These are phyloP conservation scores for Kalmusia sp. DNA, from an alignment of 2,329 filamentous ascomycete genomes.

Conservation along the genomic window DNA sequence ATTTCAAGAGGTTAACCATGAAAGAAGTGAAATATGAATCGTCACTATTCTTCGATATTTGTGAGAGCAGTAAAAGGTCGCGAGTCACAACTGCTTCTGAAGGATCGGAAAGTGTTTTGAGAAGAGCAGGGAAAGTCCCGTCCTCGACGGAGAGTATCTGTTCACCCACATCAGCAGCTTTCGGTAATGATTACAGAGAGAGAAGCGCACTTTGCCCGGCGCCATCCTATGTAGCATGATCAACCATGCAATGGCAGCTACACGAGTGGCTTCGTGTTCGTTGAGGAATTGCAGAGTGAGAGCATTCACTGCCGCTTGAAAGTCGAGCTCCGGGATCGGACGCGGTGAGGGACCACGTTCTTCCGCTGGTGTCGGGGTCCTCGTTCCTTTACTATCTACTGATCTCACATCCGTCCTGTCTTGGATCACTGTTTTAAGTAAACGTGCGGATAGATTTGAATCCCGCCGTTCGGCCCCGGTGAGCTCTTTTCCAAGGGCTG, in stretches of 20 bases:
- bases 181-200: background rate
- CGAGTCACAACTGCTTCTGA: conserved; percentile 95
- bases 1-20: conserved; percentile 93
- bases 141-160: conserved; percentile 86
- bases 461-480: conserved; percentile 47
- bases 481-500: conserved; percentile 51
- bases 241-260: conserved; percentile 92
- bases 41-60: conserved; percentile 95
- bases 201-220: conserved; percentile 75
- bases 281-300: conserved; percentile 93
- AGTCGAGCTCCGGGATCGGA: conserved; percentile 78
- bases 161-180: conserved; percentile 12
- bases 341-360: conserved; percentile 52
- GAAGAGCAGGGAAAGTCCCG: conserved; percentile 91
- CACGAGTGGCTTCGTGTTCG: conserved; percentile 93
- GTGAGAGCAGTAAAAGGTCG: conserved; percentile 89
- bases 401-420: conserved; percentile 40
- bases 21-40: conserved; percentile 98
- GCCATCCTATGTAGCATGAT: conserved; percentile 98
- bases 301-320: conserved; percentile 91
- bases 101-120: conserved; percentile 95
- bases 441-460: conserved; percentile 44
- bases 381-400: conserved; percentile 35
- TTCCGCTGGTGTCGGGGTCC: conserved; percentile 53
- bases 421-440: conserved; percentile 44